Evolutionary conservation across 2,329 filamentous ascomycete genomes (phyloP).

Genomic region (Claviceps pusilla): DNA sequence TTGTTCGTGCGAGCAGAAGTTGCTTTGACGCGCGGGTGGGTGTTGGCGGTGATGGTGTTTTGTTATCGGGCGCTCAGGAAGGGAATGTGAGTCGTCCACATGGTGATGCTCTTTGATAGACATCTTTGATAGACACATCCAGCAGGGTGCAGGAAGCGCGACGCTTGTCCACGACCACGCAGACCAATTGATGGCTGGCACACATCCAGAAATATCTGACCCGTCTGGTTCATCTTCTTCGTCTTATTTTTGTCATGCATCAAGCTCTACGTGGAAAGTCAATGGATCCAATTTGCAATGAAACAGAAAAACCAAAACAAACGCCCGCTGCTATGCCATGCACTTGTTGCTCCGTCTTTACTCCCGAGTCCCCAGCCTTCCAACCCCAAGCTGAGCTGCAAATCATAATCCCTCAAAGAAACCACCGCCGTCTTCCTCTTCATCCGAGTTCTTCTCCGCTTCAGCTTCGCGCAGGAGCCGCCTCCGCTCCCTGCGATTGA

Average conservation of each 20-base stretch:
- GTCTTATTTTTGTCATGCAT: neutral
- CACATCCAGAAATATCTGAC: neutral
- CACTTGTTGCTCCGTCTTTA: neutral
- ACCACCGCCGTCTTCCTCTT: conserved; percentile 36
- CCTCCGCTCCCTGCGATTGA: conserved; percentile 23
- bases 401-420: conserved; percentile 26
- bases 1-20: neutral
- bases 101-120: neutral
- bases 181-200: neutral
- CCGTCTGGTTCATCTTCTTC: neutral
- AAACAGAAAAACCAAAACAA: neutral
- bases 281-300: neutral
- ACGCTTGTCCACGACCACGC: neutral
- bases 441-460: conserved; percentile 22
- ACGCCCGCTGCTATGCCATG: neutral
- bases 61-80: neutral
- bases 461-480: conserved; percentile 20
- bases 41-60: neutral
- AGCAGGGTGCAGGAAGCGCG: neutral
- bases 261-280: neutral
- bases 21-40: neutral
- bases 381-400: neutral
- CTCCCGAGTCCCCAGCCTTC: neutral
- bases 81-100: neutral
- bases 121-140: neutral